Evolutionary conservation across 1,284 basidiomycete genomes (phyloP), one percentile per base, ranked within the genome.

Genomic region (Rugosomyces carneus): DNA sequence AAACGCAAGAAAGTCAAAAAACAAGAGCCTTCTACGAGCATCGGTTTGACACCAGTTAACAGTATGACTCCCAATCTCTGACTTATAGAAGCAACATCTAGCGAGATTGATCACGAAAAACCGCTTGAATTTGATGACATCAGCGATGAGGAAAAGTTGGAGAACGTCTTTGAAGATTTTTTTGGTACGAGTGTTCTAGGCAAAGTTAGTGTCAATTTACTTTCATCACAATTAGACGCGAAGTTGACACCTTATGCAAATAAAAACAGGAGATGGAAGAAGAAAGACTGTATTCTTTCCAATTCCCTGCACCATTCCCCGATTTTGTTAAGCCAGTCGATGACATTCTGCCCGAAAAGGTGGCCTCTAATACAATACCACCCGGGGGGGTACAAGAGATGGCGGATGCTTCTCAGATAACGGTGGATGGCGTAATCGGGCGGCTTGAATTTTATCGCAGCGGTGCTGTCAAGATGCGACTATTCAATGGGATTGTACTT

Each of bases 301-400:
- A 95, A 63, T 95, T 97, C 60, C 93, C 93, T 0, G 67, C 75
- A n/a, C 84, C 89, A 0, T 93, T 96, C 66, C 93, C 93, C 0
- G 74, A 70, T 11, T 95, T 94, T 64, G 53, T 71, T 6, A 60
- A 42, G 15, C 42, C 70, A 6, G 57, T 23, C 21, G 21, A 23
- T 23, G 21, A 23, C 21, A n/a, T n/a, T n/a, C n/a, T n/a, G n/a
- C n/a, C n/a, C n/a, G n/a, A n/a, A n/a, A n/a, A n/a, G 21, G 21
- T 4, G 21, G 21, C n/a, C n/a, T n/a, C n/a, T 23, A 23, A 71
- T 73, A n/a, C 84, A 81, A 52, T 59, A 69, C 8, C 59, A 59
- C 45, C 18, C 64, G 57, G 38, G 65, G 61, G 20, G 52, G 19
- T 44, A 1, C 57, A 60, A 46, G 47, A 49, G 27, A 58, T 60